Evolutionary conservation across 768 basidiomycete species (phyloP).

Genomic region (Kondoa subrosea): DNA sequence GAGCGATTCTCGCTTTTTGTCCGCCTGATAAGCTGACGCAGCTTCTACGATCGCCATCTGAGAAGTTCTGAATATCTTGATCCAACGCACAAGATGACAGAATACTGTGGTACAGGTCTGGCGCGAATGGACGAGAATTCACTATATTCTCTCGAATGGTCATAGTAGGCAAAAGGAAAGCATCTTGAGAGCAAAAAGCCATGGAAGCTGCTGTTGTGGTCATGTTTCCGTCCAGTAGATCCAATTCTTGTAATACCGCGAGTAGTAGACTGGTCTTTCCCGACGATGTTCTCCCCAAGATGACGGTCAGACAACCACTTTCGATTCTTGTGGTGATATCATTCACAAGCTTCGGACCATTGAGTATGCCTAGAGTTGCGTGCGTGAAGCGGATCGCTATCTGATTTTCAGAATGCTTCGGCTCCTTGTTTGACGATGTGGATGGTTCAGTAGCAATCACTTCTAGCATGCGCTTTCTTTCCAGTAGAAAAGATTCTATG

Average conservation of each 20-base stretch:
- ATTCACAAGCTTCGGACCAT: background rate
- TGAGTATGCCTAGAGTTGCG: too few species aligned
- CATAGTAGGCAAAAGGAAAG: constrained; percentile 15
- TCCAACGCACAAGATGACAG: constrained; percentile 16
- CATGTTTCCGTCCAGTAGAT: background rate
- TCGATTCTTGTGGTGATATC: background rate
- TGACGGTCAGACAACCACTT: constrained; percentile 8
- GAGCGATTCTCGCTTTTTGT: constrained; percentile 13
- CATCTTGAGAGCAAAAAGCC: constrained; percentile 16
- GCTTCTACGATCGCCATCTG: constrained; percentile 10
- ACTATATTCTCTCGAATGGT: constrained; percentile 15
- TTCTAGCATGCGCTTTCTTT: too few species aligned
- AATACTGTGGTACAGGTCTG: constrained; percentile 14
- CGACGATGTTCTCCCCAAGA: background rate
- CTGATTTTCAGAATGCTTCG: too few species aligned
- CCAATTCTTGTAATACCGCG: constrained; percentile 15
- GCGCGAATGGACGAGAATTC: constrained; percentile 10
- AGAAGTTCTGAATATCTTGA: constrained; percentile 11
- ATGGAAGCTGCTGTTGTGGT: background rate
- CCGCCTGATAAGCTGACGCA: constrained; percentile 9
- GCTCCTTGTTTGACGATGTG: too few species aligned
- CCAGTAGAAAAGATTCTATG: too few species aligned
- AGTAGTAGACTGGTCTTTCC: constrained; percentile 17
- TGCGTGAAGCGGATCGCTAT: too few species aligned
- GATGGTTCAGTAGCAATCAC: too few species aligned